Conservation (phyloP, 2,329 filamentous ascomycete genomes). For the Colletotrichum melonis region DNA sequence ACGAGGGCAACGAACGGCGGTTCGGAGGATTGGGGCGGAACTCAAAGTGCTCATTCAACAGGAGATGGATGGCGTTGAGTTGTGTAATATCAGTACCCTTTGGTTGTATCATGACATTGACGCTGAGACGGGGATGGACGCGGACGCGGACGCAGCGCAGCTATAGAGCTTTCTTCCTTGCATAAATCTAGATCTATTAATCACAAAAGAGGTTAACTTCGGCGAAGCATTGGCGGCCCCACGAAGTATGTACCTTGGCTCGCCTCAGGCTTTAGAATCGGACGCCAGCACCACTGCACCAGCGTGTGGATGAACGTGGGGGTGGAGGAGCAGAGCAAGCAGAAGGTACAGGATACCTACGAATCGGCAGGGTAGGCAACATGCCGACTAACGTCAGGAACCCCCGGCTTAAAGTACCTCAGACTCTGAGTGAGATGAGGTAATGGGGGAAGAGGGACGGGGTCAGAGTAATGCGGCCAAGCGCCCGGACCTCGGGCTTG, state of each 20-base stretch:
- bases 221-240: conserved; percentile 7
- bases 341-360: neutral
- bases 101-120: conserved; percentile 30
- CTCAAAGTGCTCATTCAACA: neutral
- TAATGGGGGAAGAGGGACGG: neutral
- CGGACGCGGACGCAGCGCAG: conserved; percentile 6
- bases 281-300: too few relatives aligned
- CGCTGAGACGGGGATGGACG: conserved; percentile 3
- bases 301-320: neutral
- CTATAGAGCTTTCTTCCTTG: conserved; percentile 29
- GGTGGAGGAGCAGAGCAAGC: neutral
- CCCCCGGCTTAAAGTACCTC: neutral
- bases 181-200: conserved; percentile 34
- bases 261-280: too few relatives aligned
- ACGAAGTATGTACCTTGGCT: neutral
- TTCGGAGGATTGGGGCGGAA: neutral
- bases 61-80: conserved; percentile 19
- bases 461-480: neutral
- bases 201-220: conserved; percentile 28
- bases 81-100: conserved; percentile 33
- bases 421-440: neutral
- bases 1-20: neutral
- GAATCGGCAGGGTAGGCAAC: neutral
- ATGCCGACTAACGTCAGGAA: neutral
- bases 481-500: conserved; percentile 14